Evolutionary conservation across 1,139 yeast species (phyloP), one percentile per base, ranked within the genome.

Genomic region (Diutina neorugosa): DNA sequence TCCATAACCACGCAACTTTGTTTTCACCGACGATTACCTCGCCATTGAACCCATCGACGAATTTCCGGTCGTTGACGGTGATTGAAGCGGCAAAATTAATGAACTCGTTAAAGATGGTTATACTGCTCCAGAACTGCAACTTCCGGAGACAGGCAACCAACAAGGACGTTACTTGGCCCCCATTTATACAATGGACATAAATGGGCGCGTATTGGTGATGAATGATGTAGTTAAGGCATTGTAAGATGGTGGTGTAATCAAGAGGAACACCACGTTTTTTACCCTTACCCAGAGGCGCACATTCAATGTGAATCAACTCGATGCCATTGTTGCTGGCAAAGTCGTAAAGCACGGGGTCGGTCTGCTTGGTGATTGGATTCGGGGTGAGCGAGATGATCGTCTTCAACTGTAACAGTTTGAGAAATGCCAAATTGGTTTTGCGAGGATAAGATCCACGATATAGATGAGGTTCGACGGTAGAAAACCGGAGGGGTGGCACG

Each of bases 401-500:
- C 62, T 76, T 82, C 54, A 93, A 72, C 47, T 77, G 70, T 42
- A 90, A 73, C 37, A 89, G 75, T 58, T 76, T 71, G n/a, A 93
- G 70, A 62, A 85, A 93, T n/a, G 82, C 76, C 55, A 78, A 74
- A 63, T 89, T 90, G 55, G 84, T 77, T 52, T 81, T 80, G 54
- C 94, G 76, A 1, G 98, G 98, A 61, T 86, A 87, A 1, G 95
- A 85, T 0, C 98, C 98, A 52, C 98, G 71, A 62, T 82, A 86
- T 4, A 91, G 70, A 53, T 78, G 74, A 1, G 86, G 81, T 61
- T 86, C 87, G 1, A 90, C 81, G 7, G 81, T 74, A 52, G 82
- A 82, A 67, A 86, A 93, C 58, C 90, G 75, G 56, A 90, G 73
- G 0, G 98, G 98, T 0, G 97, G 94, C 0, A 86, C 84, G 49